A percentile compares a stretch with the other conserved stretches of the same genome.
phyloP scores from a whole-genome alignment of 306 rosid genomes.

The Glycine latifolia region DNA sequence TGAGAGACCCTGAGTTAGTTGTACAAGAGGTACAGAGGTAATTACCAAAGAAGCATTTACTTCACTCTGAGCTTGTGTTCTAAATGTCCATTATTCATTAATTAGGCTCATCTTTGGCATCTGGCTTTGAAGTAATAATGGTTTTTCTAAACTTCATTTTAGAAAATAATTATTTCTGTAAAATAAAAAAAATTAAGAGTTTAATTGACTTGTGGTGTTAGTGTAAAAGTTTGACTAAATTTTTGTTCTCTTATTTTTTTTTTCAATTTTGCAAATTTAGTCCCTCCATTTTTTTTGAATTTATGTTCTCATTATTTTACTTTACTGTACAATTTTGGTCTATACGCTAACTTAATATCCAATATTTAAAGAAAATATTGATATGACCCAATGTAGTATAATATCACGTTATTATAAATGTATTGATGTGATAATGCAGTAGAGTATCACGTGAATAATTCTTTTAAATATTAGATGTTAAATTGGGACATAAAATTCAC shows the following conservation, averaged over 20 bases:
- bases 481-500: too few relatives aligned
- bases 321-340: neutral
- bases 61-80: neutral
- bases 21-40: slow-evolving; percentile 84
- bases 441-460: too few relatives aligned
- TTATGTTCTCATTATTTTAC: neutral
- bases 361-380: neutral
- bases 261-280: neutral
- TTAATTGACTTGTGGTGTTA: neutral
- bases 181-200: neutral
- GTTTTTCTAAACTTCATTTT: too few relatives aligned
- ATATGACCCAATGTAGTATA: neutral
- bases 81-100: neutral
- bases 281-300: neutral
- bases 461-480: too few relatives aligned
- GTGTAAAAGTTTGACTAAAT: neutral
- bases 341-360: too few relatives aligned
- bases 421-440: too few relatives aligned
- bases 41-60: neutral
- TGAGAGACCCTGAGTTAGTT: slow-evolving; percentile 72
- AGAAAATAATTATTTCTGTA: neutral
- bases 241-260: neutral
- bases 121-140: neutral
- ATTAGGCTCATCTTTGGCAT: neutral
- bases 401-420: neutral